Evolutionary conservation across 1,284 basidiomycete genomes (phyloP).

Genomic region (Rhodotorula sp.): DNA sequence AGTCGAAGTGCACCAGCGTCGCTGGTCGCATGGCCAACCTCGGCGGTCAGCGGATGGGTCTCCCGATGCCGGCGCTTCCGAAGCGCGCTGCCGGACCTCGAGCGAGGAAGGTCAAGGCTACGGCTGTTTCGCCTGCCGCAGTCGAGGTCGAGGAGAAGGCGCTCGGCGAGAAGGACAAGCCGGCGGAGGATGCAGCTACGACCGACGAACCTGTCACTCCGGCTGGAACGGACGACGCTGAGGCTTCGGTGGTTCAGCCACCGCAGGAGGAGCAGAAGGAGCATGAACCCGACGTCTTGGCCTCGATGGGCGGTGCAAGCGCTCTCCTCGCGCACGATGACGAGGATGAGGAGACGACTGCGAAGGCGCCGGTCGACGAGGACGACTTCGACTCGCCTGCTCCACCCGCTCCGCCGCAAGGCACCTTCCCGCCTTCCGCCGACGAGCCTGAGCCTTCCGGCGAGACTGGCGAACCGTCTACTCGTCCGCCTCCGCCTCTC

Average conservation of each 20-base stretch:
- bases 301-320: constrained; percentile 16
- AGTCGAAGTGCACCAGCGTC: constrained; percentile 61
- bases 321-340: constrained; percentile 2
- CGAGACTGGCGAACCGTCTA: neutral
- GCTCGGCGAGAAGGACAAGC: neutral
- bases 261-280: neutral
- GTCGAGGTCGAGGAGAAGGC: constrained; percentile 2
- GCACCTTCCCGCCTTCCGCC: neutral
- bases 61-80: constrained; percentile 50
- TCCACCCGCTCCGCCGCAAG: constrained; percentile 8
- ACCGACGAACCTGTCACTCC: neutral
- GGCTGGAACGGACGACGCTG: neutral
- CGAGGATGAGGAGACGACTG: constrained; percentile 1
- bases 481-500: neutral
- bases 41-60: constrained; percentile 78
- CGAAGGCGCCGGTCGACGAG: neutral
- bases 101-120: neutral
- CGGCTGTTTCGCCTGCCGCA: neutral
- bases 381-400: constrained; percentile 25
- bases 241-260: neutral
- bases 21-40: constrained; percentile 84
- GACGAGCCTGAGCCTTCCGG: neutral
- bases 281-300: constrained; percentile 7
- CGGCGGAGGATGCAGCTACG: neutral
- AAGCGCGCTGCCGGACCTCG: constrained; percentile 28